Conservation (phyloP, 176 grass and related monocot genomes). For the Oryza punctata region DNA sequence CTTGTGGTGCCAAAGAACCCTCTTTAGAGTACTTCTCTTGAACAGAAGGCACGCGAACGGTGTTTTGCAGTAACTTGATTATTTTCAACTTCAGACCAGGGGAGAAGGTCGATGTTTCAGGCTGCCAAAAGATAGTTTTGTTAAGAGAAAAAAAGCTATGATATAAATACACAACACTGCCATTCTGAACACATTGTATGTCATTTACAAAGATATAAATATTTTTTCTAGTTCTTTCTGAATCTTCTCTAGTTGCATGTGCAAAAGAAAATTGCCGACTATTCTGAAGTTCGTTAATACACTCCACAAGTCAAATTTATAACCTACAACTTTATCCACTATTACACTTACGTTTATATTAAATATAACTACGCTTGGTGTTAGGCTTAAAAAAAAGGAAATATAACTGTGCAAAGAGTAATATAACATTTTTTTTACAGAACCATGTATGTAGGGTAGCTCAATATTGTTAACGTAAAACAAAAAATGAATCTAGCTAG, state of each 20-base stretch:
- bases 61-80: constrained; percentile 75
- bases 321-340: background rate
- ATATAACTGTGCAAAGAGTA: background rate
- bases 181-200: constrained; percentile 20
- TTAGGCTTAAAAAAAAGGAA: background rate
- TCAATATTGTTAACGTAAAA: constrained; percentile 1
- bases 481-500: background rate
- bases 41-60: constrained; percentile 37
- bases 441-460: background rate
- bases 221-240: background rate
- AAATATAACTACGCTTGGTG: background rate
- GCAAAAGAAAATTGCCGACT: background rate
- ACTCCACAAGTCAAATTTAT: constrained; percentile 4
- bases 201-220: background rate
- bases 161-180: background rate
- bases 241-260: background rate
- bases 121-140: constrained; percentile 45
- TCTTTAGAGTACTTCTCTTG: constrained; percentile 46
- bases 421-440: constrained; percentile 7
- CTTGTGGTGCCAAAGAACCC: constrained; percentile 41
- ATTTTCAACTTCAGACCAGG: constrained; percentile 86
- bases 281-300: background rate
- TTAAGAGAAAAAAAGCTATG: background rate
- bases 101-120: constrained; percentile 76
- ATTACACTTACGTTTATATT: background rate